Conservation (phyloP, 129 eudicot species). For the Dittrichia graveolens region DNA sequence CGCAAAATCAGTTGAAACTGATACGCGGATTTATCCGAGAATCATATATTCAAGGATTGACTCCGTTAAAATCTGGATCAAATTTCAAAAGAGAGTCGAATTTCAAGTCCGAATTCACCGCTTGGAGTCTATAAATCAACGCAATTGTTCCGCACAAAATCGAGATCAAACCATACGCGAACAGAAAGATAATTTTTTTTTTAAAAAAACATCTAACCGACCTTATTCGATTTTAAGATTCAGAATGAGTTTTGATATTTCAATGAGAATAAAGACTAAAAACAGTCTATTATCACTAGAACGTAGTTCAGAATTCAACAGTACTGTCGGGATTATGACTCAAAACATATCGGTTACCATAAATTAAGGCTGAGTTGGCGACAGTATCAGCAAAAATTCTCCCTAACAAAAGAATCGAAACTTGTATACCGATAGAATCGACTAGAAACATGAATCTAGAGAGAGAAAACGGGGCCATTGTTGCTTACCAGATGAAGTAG, state of each 20-base stretch:
- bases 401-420: background rate
- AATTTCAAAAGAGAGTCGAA: background rate
- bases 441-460: constrained; percentile 1
- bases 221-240: no score
- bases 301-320: no score
- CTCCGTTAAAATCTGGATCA: constrained; percentile 13
- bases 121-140: no score
- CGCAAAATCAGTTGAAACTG: background rate
- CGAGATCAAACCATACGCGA: no score
- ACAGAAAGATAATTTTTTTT: no score
- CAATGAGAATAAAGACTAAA: no score
- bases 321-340: no score
- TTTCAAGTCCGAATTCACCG: background rate
- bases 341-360: background rate
- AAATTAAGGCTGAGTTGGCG: constrained; percentile 17
- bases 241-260: no score
- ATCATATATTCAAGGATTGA: constrained; percentile 9
- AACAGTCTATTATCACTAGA: no score
- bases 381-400: background rate
- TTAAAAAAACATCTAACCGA: no score
- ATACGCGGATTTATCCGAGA: background rate
- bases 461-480: constrained; percentile 11
- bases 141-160: no score
- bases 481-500: constrained; percentile 19
- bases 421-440: constrained; percentile 14